A percentile compares a stretch with the other conserved stretches of the same genome.
These are phyloP conservation scores for Myxozyma vanderwaltii DNA, from an alignment of 805 yeast species.

Conservation along the genomic window DNA sequence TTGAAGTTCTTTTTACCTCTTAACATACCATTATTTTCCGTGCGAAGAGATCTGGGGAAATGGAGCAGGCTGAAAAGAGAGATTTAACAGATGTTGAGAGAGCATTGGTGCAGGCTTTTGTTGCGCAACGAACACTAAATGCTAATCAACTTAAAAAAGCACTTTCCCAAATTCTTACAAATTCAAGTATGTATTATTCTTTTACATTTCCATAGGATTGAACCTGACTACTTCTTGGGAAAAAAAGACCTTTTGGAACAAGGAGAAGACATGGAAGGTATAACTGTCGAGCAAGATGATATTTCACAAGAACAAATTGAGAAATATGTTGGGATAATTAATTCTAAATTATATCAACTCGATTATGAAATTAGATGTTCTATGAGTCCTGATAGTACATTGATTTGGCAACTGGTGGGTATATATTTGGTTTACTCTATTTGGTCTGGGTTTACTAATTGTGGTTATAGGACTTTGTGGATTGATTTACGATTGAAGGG, in stretches of 20 bases:
- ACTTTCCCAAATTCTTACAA: slow-evolving; percentile 17
- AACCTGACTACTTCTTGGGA: background rate
- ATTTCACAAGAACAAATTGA: slow-evolving; percentile 23
- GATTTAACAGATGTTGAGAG: slow-evolving; percentile 20
- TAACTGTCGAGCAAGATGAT: slow-evolving; percentile 6
- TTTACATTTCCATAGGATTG: background rate
- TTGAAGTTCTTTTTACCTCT: too few relatives aligned
- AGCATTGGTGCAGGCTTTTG: slow-evolving; percentile 25
- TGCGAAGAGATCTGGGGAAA: too few relatives aligned
- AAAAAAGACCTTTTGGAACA: background rate
- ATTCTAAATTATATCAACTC: slow-evolving; percentile 17
- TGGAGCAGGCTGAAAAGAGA: background rate
- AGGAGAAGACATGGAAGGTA: background rate
- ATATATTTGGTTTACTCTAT: background rate
- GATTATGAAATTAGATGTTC: slow-evolving; percentile 29
- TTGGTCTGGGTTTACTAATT: background rate
- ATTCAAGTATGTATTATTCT: slow-evolving; percentile 12
- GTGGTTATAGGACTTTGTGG: slow-evolving; percentile 4
- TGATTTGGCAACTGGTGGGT: slow-evolving; percentile 27
- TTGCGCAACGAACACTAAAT: slow-evolving; percentile 15
- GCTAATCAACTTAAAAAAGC: slow-evolving; percentile 11
- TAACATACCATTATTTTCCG: too few relatives aligned
- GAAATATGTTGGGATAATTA: slow-evolving; percentile 11
- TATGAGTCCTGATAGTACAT: background rate
- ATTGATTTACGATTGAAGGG: background rate